These are phyloP conservation scores for Cyamopsis tetragonoloba DNA, from an alignment of 306 rosid genomes.

Conservation along the genomic window DNA sequence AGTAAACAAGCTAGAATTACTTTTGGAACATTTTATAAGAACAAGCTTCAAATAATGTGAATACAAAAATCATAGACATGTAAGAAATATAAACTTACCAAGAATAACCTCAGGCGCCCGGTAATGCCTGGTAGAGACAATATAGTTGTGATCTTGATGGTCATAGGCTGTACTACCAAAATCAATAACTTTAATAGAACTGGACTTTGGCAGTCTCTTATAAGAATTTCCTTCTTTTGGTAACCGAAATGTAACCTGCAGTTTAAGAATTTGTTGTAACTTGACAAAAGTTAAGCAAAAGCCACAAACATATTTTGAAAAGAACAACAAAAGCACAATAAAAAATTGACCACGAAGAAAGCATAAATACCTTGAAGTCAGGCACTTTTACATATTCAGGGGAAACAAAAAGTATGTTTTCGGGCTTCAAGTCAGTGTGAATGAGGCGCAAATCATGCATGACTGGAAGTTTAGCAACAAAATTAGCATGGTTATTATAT, in stretches of 20 bases:
- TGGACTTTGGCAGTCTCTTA: conserved; percentile 87
- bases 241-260: no score
- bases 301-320: no score
- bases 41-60: neutral
- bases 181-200: conserved; percentile 92
- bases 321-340: no score
- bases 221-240: no score
- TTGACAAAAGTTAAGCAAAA: no score
- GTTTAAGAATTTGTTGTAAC: no score
- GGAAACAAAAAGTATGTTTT: conserved; percentile 72
- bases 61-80: neutral
- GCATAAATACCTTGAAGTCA: conserved; percentile 57
- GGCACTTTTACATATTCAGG: conserved; percentile 71
- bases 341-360: no score
- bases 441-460: conserved; percentile 85
- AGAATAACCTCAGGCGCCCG: conserved; percentile 98
- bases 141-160: conserved; percentile 76
- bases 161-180: conserved; percentile 95
- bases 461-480: conserved; percentile 40
- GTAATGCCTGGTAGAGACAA: conserved; percentile 93
- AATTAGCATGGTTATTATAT: neutral
- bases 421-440: conserved; percentile 96
- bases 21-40: no score
- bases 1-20: no score
- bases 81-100: conserved; percentile 53